A percentile compares a stretch with the other conserved stretches of the same genome.
These are phyloP conservation scores for Erodium moschatum DNA, from an alignment of 441 rosid species.

Conservation along the genomic window DNA sequence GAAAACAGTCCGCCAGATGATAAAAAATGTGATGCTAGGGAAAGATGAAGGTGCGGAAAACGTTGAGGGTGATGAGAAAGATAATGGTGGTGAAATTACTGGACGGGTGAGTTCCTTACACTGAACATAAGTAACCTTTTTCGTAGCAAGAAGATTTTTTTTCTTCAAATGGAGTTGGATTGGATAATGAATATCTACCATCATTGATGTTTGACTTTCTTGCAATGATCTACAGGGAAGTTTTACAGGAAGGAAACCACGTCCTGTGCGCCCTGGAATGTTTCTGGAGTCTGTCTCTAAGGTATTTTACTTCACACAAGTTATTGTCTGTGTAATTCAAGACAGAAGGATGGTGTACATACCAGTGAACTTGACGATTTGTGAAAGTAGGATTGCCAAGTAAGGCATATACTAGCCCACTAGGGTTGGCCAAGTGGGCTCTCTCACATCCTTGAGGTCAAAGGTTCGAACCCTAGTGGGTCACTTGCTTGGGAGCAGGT, in stretches of 20 bases:
- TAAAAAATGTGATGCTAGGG: constrained; percentile 82
- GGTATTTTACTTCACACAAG: constrained; percentile 32
- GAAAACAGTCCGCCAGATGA: constrained; percentile 61
- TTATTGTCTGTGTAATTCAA: not conserved
- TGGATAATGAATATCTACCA: not conserved
- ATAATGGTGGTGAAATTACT: constrained; percentile 39
- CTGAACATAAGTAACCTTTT: not conserved
- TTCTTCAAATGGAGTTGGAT: not conserved
- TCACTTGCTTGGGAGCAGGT: no score
- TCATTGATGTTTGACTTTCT: constrained; percentile 19
- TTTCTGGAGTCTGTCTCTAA: constrained; percentile 89
- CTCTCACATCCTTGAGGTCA: no score
- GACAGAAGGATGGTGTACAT: not conserved
- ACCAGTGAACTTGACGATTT: not conserved
- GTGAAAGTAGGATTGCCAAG: constrained; percentile 1
- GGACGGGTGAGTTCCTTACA: constrained; percentile 52
- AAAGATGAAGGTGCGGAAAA: constrained; percentile 86
- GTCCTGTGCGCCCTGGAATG: constrained; percentile 93
- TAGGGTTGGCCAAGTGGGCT: no score
- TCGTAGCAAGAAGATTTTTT: not conserved
- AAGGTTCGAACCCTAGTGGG: no score
- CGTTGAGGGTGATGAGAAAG: constrained; percentile 32
- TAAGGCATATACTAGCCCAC: not conserved
- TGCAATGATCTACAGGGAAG: constrained; percentile 47
- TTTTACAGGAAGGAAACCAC: constrained; percentile 63